phyloP scores from a whole-genome alignment of 768 basidiomycete species.

The Kwoniella europaea region DNA sequence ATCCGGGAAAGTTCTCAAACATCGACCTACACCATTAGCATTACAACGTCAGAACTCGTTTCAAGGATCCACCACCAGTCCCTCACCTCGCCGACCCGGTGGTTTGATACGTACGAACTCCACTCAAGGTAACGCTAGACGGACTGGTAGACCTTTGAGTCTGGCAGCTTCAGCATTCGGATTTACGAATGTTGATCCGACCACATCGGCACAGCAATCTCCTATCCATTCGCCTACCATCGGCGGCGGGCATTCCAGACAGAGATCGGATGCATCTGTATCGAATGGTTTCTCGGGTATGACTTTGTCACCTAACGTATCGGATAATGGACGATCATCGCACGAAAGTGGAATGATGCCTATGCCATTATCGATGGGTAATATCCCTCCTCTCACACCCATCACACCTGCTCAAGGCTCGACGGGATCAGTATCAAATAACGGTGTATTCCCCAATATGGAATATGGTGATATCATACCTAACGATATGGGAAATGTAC shows the following conservation, averaged over 20 bases:
- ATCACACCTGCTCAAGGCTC: constrained; percentile 33
- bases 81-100: constrained; percentile 50
- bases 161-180: constrained; percentile 57
- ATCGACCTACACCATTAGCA: constrained; percentile 43
- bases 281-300: constrained; percentile 44
- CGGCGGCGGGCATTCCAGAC: constrained; percentile 39
- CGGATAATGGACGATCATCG: constrained; percentile 27
- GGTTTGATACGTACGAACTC: constrained; percentile 50
- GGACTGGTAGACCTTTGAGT: constrained; percentile 39
- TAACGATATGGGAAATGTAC: constrained; percentile 10
- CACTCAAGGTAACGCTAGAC: constrained; percentile 34
- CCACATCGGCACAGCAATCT: constrained; percentile 24
- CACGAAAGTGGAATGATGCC: constrained; percentile 14
- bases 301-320: constrained; percentile 52
- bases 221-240: constrained; percentile 40
- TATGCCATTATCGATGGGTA: constrained; percentile 24
- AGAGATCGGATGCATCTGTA: constrained; percentile 43
- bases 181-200: constrained; percentile 49
- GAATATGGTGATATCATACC: constrained; percentile 38
- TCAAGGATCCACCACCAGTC: constrained; percentile 43
- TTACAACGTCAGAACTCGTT: constrained; percentile 55
- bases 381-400: constrained; percentile 47
- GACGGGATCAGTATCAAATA: constrained; percentile 2
- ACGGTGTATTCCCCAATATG: constrained; percentile 37
- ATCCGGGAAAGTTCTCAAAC: constrained; percentile 48